Evolutionary conservation across 208 protist genomes (phyloP), one percentile per base, ranked within the genome.

Genomic region (Crithidia thermophila): DNA sequence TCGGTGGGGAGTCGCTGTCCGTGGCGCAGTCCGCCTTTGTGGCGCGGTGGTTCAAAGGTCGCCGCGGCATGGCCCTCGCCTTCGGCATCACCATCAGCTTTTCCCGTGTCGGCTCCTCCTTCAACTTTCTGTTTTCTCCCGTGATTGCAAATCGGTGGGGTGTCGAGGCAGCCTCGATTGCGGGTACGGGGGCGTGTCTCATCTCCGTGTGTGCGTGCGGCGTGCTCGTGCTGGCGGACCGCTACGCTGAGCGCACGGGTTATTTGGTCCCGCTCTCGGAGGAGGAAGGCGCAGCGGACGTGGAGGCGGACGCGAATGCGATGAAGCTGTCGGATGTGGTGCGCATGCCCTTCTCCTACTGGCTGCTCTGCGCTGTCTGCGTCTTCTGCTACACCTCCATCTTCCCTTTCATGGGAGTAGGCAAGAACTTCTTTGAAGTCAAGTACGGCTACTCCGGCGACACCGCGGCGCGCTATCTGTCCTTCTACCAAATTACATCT

Each of bases 71-170:
- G 83, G 85, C 94, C n/a, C 76, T 98, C 20, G 93, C 91, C 5
- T 98, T 97, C 66, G 90, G 90, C 40, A 91, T 97, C 40, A 94
- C 92, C 62, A 87, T 98, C 56, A 92, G 88, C 65, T 95, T 93
- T 59, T 86, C 93, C 7, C 85, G 93, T 55, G 79, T 97, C 30
- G 91, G 91, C 37, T 95, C 88, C 23, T 94, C 89, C 27, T 91
- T 97, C 74, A 97, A 97, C 76, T 97, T 98, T 60, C 61, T 94
- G n/a, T 83, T 93, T 30, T 91, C 93, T 0, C 93, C 94, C 1
- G 61, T 79, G 18, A 84, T 98, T 33, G 90, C 92, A 23, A 65
- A 77, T 16, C 18, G 67, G 0, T 59, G 51, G 18, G 78, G 80
- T 42, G 85, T 96, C 18, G 69, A 84, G 23, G 53, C 76, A 8